Conservation (phyloP, 1,139 yeast genomes). For the Yamadazyma sp. region DNA sequence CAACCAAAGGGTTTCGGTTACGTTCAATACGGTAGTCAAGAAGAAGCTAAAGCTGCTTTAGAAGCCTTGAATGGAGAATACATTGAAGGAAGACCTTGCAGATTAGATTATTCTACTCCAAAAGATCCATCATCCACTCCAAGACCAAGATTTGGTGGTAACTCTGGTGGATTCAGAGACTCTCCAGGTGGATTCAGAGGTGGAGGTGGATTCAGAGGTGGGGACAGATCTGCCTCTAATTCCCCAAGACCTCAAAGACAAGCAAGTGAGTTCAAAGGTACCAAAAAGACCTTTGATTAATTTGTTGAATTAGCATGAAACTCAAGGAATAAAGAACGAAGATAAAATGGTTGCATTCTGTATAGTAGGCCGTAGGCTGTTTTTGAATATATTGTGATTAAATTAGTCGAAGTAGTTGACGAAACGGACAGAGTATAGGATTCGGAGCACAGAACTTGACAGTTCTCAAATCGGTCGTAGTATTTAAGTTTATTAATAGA, state of each 20-base stretch:
- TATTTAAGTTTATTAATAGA: too few species aligned
- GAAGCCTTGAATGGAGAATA: constrained; percentile 86
- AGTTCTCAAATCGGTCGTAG: too few species aligned
- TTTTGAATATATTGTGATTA: too few species aligned
- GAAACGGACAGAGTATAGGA: too few species aligned
- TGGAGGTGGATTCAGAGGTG: constrained; percentile 19
- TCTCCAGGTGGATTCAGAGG: constrained; percentile 29
- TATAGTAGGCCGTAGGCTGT: too few species aligned
- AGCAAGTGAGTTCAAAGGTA: constrained; percentile 66
- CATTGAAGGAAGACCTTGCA: constrained; percentile 89
- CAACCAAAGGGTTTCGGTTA: constrained; percentile 99
- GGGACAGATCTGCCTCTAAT: constrained; percentile 47
- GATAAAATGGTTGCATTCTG: too few species aligned
- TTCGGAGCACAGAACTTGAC: too few species aligned
- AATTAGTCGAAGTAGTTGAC: too few species aligned
- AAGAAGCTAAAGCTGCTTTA: constrained; percentile 88
- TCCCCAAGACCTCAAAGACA: constrained; percentile 54
- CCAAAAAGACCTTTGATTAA: constrained; percentile 77
- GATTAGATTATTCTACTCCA: constrained; percentile 94
- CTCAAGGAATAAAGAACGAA: too few species aligned
- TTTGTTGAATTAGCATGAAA: constrained; percentile 1
- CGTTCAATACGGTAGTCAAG: constrained; percentile 83
- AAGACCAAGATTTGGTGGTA: constrained; percentile 45
- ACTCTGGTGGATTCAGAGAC: constrained; percentile 17
- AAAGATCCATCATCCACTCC: constrained; percentile 55